Percentiles rank a stretch among this genome's conserved stretches.
These are phyloP conservation scores for Fonsecaea pugnacius DNA, from an alignment of 2,329 filamentous ascomycete genomes.

Conservation along the genomic window DNA sequence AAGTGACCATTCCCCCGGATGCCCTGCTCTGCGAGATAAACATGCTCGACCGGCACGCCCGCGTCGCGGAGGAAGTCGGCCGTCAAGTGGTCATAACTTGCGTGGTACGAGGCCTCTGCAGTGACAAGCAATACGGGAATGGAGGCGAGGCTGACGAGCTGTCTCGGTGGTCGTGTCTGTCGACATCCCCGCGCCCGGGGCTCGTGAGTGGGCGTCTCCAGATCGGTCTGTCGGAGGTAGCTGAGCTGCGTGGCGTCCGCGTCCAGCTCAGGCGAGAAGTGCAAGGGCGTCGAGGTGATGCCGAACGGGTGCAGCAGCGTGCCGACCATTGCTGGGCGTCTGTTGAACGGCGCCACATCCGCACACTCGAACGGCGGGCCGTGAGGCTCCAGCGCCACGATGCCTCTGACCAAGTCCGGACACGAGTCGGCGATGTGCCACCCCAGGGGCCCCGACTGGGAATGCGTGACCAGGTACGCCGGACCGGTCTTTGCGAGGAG, in stretches of 20 bases:
- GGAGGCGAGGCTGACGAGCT: slow-evolving; percentile 54
- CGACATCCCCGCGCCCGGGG: slow-evolving; percentile 38
- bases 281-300: slow-evolving; percentile 54
- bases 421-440: slow-evolving; percentile 21
- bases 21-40: slow-evolving; percentile 50
- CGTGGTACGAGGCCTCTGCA: slow-evolving; percentile 58
- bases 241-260: slow-evolving; percentile 41
- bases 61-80: slow-evolving; percentile 58
- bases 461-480: slow-evolving; percentile 43
- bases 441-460: slow-evolving; percentile 13
- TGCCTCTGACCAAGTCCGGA: slow-evolving; percentile 56
- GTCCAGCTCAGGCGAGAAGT: slow-evolving; percentile 53
- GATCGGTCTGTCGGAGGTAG: slow-evolving; percentile 26
- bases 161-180: slow-evolving; percentile 42
- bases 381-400: slow-evolving; percentile 45
- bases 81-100: slow-evolving; percentile 60
- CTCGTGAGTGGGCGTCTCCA: background rate
- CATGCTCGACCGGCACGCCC: slow-evolving; percentile 51
- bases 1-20: slow-evolving; percentile 60
- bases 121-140: slow-evolving; percentile 59
- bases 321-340: slow-evolving; percentile 3
- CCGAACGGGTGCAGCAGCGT: slow-evolving; percentile 48
- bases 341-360: slow-evolving; percentile 12
- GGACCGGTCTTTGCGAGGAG: slow-evolving; percentile 9
- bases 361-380: slow-evolving; percentile 14